These are phyloP conservation scores for Debaryomyces psychrophilus DNA, from an alignment of 1,139 yeast genomes.

Conservation along the genomic window DNA sequence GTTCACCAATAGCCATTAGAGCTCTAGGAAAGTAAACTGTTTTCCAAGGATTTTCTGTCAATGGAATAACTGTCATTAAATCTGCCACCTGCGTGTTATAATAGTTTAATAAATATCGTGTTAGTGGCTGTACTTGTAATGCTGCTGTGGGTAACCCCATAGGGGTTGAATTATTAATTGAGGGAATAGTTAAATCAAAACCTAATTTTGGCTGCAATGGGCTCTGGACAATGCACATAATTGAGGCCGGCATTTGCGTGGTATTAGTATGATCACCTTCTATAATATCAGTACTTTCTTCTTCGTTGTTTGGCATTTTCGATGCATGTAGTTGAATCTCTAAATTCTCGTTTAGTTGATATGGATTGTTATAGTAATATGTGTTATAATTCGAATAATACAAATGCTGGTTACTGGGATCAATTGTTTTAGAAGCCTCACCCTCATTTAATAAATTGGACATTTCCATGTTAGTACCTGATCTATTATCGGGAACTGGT, in stretches of 20 bases:
- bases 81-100: constrained; percentile 83
- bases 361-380: constrained; percentile 48
- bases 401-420: constrained; percentile 42
- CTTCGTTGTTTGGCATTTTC: constrained; percentile 24
- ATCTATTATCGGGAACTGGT: constrained; percentile 9
- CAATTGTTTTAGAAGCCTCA: constrained; percentile 24
- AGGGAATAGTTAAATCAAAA: constrained; percentile 38
- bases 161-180: constrained; percentile 20
- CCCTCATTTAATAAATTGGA: constrained; percentile 27
- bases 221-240: constrained; percentile 52
- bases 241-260: constrained; percentile 46
- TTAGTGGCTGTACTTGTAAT: constrained; percentile 63
- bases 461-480: constrained; percentile 25
- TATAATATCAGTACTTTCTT: constrained; percentile 38
- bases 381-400: constrained; percentile 47
- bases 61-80: constrained; percentile 83
- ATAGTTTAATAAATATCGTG: constrained; percentile 70
- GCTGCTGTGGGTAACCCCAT: constrained; percentile 63
- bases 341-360: constrained; percentile 43
- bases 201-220: constrained; percentile 50
- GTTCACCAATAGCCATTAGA: constrained; percentile 76
- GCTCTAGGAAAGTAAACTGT: constrained; percentile 84
- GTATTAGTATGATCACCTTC: constrained; percentile 38
- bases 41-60: constrained; percentile 86
- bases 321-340: constrained; percentile 52